Evolutionary conservation across 345 rosid species (phyloP), one percentile per base, ranked within the genome.

Genomic region (Heritiera littoralis): DNA sequence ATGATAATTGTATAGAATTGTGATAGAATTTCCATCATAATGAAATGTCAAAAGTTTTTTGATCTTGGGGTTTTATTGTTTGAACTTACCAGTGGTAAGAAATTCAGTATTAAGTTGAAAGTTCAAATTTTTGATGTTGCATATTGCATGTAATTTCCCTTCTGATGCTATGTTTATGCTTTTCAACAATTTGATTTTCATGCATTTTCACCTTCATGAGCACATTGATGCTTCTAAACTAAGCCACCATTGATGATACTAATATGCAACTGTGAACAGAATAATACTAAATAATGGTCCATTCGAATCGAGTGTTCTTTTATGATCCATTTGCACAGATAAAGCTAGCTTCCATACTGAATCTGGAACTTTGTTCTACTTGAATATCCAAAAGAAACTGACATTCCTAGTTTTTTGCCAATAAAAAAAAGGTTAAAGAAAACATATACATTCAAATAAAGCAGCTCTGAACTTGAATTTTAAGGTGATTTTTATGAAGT

Each of bases 161-260:
- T 56, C 2, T 18, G 9, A 18, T 18, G 59, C 6, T 55, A 55
- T 55, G 18, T 56, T 18, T 18, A 51, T 94, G 94, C 43, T 41
- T 41, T 41, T 41, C 6, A 3, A 5, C 49, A 46, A 9, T 2
- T 46, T 46, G 49, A 10, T 15, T 54, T 54, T 17, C 20, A 51
- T 51, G 55, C 55, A 4, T 51, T 51, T 12, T 3, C 17, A 51
- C 13, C 55, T 51, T 51, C 17, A 51, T 51, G 1, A 13, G 17
- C 17, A 2, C 17, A 46, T 8, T 8, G 49, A 9, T 9, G 2
- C 49, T 46, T 51, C 17, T 51, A 51, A 51, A 35, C 38, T 35
- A 35, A 35, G 38, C 38, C 38, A 51, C 17, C 17, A 13, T 12
- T 12, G 17, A 51, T 51, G 17, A 13, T 51, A 41, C 4, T 41